A percentile compares a stretch with the other conserved stretches of the same genome.
Conservation (phyloP, 2,329 filamentous ascomycete species). For the Raffaelea arxii region DNA sequence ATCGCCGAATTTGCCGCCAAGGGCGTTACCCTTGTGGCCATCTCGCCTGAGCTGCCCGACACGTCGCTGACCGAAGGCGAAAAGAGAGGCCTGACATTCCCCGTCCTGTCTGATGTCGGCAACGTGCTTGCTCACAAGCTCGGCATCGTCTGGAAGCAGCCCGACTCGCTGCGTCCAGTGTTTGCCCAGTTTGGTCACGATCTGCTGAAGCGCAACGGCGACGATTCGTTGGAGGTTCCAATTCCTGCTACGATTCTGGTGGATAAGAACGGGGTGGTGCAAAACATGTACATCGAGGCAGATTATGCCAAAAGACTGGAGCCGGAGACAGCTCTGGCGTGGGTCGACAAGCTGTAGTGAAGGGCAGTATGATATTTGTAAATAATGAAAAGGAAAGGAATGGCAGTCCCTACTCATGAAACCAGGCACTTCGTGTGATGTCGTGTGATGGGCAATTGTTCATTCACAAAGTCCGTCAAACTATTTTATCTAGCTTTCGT, state of each 20-base stretch:
- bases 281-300: constrained; percentile 25
- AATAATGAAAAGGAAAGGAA: too few species aligned
- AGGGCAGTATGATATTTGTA: too few species aligned
- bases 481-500: too few species aligned
- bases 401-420: too few species aligned
- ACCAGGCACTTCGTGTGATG: too few species aligned
- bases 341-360: constrained; percentile 22
- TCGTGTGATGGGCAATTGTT: too few species aligned
- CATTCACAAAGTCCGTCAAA: too few species aligned
- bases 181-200: constrained; percentile 21
- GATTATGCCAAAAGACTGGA: constrained; percentile 28
- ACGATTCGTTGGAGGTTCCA: constrained; percentile 26
- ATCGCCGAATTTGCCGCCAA: constrained; percentile 24
- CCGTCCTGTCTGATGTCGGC: constrained; percentile 28
- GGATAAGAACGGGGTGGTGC: constrained; percentile 22
- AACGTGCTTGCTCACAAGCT: constrained; percentile 25
- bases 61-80: constrained; percentile 24
- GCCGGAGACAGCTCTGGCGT: constrained; percentile 21
- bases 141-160: constrained; percentile 24
- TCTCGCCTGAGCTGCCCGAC: constrained; percentile 31
- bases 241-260: constrained; percentile 29
- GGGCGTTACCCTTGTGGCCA: constrained; percentile 30
- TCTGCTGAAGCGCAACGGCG: constrained; percentile 23
- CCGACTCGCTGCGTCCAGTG: constrained; percentile 17
- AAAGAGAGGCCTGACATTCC: constrained; percentile 29